phyloP scores from a whole-genome alignment of 2,329 filamentous ascomycete species.

The Cladorrhinum sp. region DNA sequence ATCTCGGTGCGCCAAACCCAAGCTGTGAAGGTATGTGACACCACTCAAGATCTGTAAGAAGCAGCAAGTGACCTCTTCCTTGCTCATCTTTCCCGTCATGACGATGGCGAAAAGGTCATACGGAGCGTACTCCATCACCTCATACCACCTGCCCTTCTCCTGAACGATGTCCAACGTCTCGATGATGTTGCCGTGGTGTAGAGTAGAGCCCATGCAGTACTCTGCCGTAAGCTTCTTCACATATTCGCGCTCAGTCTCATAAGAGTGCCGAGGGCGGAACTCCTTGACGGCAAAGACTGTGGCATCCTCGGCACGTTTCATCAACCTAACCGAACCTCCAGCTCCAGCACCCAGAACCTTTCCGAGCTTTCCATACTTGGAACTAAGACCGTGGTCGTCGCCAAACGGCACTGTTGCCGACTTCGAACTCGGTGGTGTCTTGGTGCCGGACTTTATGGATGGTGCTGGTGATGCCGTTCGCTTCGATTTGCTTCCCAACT shows the following conservation, averaged over 20 bases:
- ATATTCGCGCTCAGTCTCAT: conserved; percentile 93
- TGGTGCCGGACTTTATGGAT: conserved; percentile 48
- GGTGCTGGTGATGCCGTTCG: conserved; percentile 62
- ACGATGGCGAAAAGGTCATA: conserved; percentile 96
- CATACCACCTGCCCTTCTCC: conserved; percentile 92
- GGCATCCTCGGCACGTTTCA: conserved; percentile 89
- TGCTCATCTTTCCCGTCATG: conserved; percentile 96
- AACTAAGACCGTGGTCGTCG: conserved; percentile 85
- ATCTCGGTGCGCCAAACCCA: conserved; percentile 92
- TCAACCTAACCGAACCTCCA: conserved; percentile 87
- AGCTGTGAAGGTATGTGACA: conserved; percentile 89
- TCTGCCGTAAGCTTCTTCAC: conserved; percentile 98
- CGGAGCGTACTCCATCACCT: conserved; percentile 98
- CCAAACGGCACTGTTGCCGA: conserved; percentile 77
- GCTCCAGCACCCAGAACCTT: conserved; percentile 91
- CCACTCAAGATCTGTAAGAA: conserved; percentile 94
- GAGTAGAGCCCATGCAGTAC: conserved; percentile 94
- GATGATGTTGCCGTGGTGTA: conserved; percentile 97
- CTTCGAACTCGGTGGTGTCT: conserved; percentile 46
- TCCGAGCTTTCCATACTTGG: conserved; percentile 94
- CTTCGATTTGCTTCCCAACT: conserved; percentile 69
- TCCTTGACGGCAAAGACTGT: conserved; percentile 98
- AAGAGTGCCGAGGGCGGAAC: conserved; percentile 85
- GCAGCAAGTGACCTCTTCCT: conserved; percentile 84
- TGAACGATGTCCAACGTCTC: conserved; percentile 96